Evolutionary conservation across 2,329 filamentous ascomycete species (phyloP), one percentile per base, ranked within the genome.

Genomic region (Calonectria pseudoreteaudii): DNA sequence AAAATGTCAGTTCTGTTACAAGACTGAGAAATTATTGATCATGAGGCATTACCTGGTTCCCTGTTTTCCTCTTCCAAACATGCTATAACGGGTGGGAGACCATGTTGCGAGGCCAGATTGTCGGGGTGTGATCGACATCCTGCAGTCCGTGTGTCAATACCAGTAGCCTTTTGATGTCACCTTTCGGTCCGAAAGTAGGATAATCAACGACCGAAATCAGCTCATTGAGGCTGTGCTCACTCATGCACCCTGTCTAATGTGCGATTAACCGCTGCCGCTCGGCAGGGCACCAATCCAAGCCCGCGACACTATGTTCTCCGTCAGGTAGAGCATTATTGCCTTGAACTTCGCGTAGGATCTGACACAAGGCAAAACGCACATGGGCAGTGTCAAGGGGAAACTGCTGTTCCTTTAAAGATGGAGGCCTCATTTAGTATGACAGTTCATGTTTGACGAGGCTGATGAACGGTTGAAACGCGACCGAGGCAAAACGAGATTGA

Each of bases 211-310:
- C 23, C 56, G 3, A 41, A 60, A 60, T 41, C 34, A 60, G 34
- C 7, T 60, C 56, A 60, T 60, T 41, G 56, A 60, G 56, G 56
- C 56, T 60, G n/a, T 60, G 56, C 34, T 60, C n/a, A 11, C 56
- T 60, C 7, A 31, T 60, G 56, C 56, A 34, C 41, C 56, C 41
- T 60, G 28, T 34, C 56, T 26, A 28, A 60, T 60, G n/a, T 18
- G 56, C 41, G 56, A 28, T 41, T 41, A 60, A 7, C 13, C 28
- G 10, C 56, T 41, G 3, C n/a, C 56, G 34, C 56, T 41, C 56
- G 34, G 41, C 34, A 60, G 56, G 56, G 56, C 56, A 41, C 56
- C 56, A 60, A 60, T 60, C 34, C 56, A 60, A 60, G 9, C 56
- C 34, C 56, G 56, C 6, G 34, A 60, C 28, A 23, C 34, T 23